Conservation (phyloP, 805 yeast species). For the Yamadazyma endophytica region DNA sequence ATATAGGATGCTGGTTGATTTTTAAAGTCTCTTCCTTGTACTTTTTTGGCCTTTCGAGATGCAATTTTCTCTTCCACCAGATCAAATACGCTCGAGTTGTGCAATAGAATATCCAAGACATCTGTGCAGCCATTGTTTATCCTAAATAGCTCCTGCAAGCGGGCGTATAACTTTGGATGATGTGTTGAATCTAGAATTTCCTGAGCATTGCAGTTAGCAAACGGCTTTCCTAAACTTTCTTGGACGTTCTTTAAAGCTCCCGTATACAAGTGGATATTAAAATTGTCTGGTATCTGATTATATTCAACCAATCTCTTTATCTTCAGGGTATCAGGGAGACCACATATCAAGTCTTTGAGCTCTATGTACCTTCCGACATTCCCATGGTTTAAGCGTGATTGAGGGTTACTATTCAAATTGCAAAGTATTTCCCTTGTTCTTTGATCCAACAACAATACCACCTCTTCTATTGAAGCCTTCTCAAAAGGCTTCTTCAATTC, state of each 20-base stretch:
- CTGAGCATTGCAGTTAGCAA: slow-evolving; percentile 1
- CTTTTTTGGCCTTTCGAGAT: neutral
- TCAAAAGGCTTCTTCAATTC: slow-evolving; percentile 12
- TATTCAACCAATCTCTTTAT: slow-evolving; percentile 25
- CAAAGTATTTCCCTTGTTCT: slow-evolving; percentile 14
- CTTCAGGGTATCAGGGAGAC: slow-evolving; percentile 43
- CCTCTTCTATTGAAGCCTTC: slow-evolving; percentile 8
- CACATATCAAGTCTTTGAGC: slow-evolving; percentile 13
- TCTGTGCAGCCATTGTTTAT: slow-evolving; percentile 58
- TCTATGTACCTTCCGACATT: slow-evolving; percentile 13
- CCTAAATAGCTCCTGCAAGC: slow-evolving; percentile 38
- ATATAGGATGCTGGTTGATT: slow-evolving; percentile 3
- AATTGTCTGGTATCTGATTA: slow-evolving; percentile 6
- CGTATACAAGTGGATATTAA: slow-evolving; percentile 5
- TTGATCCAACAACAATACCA: slow-evolving; percentile 13
- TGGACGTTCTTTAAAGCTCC: slow-evolving; percentile 1
- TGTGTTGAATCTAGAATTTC: slow-evolving; percentile 4
- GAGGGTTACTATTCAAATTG: slow-evolving; percentile 11
- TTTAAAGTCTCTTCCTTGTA: too few relatives aligned
- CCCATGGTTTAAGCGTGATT: slow-evolving; percentile 10
- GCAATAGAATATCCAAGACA: slow-evolving; percentile 51
- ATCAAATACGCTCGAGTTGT: slow-evolving; percentile 45
- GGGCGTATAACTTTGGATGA: slow-evolving; percentile 1
- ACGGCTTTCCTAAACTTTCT: slow-evolving; percentile 3
- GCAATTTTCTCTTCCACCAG: slow-evolving; percentile 23